These are phyloP conservation scores for Peronosclerospora sorghi DNA, from an alignment of 352 stramenopile genomes.

Conservation along the genomic window DNA sequence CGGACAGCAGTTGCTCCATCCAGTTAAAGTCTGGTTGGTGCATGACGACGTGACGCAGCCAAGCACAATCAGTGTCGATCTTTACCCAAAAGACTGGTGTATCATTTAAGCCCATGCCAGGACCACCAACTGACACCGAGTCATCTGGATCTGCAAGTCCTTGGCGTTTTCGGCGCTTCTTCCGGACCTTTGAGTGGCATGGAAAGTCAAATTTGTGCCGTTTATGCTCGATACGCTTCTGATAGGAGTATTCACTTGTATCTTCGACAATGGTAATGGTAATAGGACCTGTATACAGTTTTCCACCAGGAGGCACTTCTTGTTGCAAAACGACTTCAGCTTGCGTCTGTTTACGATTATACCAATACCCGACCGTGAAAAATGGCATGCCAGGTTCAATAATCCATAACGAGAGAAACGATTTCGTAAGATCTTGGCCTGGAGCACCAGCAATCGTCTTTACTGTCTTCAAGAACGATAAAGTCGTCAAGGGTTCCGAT, in stretches of 20 bases:
- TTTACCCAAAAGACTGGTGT: conserved; percentile 83
- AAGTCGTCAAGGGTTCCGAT: conserved; percentile 54
- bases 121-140: conserved; percentile 59
- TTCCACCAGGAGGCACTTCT: conserved; percentile 63
- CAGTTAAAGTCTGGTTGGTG: conserved; percentile 84
- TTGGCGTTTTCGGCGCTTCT: conserved; percentile 77
- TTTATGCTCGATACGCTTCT: conserved; percentile 74
- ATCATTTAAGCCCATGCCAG: conserved; percentile 79
- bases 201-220: conserved; percentile 82
- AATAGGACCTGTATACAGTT: conserved; percentile 71
- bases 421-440: conserved; percentile 68
- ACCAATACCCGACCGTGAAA: conserved; percentile 82
- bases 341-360: conserved; percentile 83
- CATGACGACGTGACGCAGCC: conserved; percentile 77
- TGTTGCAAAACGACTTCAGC: conserved; percentile 79
- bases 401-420: conserved; percentile 77
- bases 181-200: conserved; percentile 78
- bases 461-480: conserved; percentile 71
- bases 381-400: conserved; percentile 75
- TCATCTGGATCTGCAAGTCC: conserved; percentile 69
- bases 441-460: conserved; percentile 69
- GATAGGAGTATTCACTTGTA: conserved; percentile 71
- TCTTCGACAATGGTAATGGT: conserved; percentile 82
- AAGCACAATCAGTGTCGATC: conserved; percentile 66
- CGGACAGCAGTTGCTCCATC: conserved; percentile 78